These are phyloP conservation scores for Aureobasidium melanogenum DNA, from an alignment of 2,329 filamentous ascomycete genomes.

Conservation along the genomic window DNA sequence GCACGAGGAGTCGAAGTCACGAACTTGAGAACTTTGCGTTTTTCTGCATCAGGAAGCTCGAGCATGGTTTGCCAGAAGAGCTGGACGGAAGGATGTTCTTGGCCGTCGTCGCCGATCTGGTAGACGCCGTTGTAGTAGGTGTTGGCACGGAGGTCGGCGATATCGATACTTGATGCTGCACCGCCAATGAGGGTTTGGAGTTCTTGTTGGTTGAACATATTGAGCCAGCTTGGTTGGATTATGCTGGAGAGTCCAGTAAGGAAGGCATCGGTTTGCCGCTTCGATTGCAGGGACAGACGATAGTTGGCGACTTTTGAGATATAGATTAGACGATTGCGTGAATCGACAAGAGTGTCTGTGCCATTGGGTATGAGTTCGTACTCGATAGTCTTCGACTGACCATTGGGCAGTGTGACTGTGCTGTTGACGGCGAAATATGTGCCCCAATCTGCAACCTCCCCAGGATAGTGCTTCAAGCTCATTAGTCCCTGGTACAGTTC, in stretches of 20 bases:
- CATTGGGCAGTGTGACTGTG: conserved; percentile 35
- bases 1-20: conserved; percentile 89
- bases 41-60: conserved; percentile 63
- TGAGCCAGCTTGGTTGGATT: conserved; percentile 85
- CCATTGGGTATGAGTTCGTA: conserved; percentile 70
- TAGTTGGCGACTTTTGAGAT: conserved; percentile 86
- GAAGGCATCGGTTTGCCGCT: conserved; percentile 77
- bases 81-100: conserved; percentile 76
- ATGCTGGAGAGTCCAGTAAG: conserved; percentile 77
- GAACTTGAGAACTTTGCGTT: conserved; percentile 84
- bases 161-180: conserved; percentile 74
- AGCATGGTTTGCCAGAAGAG: conserved; percentile 90
- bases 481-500: conserved; percentile 79
- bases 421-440: conserved; percentile 89
- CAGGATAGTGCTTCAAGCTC: conserved; percentile 73
- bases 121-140: conserved; percentile 86
- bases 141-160: conserved; percentile 75
- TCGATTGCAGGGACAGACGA: conserved; percentile 71
- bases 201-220: conserved; percentile 97
- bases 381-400: conserved; percentile 52
- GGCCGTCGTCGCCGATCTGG: conserved; percentile 74
- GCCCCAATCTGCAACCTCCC: conserved; percentile 69
- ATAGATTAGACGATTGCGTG: conserved; percentile 88
- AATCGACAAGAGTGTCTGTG: conserved; percentile 70
- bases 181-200: conserved; percentile 89